Percentiles rank a stretch among this genome's conserved stretches.
These are phyloP conservation scores for Dryas octopetala DNA, from an alignment of 306 rosid genomes.

Conservation along the genomic window DNA sequence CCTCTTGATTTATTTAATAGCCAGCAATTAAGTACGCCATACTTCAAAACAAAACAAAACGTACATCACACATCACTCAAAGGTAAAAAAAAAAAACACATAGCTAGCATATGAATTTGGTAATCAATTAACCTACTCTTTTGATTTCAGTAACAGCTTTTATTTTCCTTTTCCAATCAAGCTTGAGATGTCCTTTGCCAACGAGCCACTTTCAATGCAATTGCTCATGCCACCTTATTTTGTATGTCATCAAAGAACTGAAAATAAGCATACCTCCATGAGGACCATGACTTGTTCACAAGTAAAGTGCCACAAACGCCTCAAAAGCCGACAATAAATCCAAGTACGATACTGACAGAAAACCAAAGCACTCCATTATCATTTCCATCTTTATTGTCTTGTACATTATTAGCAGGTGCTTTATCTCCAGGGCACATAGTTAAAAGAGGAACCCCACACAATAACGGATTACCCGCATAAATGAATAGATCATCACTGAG, in stretches of 20 bases:
- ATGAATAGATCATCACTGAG: not conserved
- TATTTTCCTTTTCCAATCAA: no score
- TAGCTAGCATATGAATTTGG: no score
- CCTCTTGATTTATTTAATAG: no score
- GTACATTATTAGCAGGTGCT: not conserved
- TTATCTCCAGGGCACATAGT: not conserved
- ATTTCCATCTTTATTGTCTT: not conserved
- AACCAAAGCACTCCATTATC: not conserved
- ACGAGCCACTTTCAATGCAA: not conserved
- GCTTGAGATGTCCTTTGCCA: no score
- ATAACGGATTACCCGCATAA: slow-evolving; percentile 1
- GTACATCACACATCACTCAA: no score
- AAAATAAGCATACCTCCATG: slow-evolving; percentile 7
- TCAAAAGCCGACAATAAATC: slow-evolving; percentile 12
- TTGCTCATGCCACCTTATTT: not conserved
- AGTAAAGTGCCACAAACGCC: not conserved
- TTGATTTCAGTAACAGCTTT: no score
- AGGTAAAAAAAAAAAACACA: no score
- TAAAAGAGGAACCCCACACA: slow-evolving; percentile 3
- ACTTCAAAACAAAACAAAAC: no score
- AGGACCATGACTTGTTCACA: not conserved
- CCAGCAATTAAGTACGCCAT: no score
- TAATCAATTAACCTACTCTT: no score
- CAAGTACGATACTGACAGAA: not conserved
- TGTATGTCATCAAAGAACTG: not conserved